Evolutionary conservation across 805 yeast species (phyloP), one percentile per base, ranked within the genome.

Genomic region (Scheffersomyces amazonensis): DNA sequence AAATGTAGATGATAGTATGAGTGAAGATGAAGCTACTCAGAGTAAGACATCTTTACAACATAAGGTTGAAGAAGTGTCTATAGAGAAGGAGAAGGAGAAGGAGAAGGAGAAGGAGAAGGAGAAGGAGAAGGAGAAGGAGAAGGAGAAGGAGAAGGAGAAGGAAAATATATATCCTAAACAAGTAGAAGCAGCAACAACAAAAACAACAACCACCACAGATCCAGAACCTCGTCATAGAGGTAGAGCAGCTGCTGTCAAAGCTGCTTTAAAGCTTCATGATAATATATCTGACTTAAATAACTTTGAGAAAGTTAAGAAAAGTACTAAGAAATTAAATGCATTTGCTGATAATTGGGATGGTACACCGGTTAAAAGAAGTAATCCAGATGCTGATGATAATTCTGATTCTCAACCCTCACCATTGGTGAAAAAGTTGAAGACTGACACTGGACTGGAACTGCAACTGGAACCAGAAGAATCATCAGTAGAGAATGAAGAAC

Each of bases 231-330:
- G 41, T 16, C 34, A 27, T 16, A 32, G 41, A 11, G 60, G 73
- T 2, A 57, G 86, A 35, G 73, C 76, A 29, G 95, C 95, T 1
- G 81, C 81, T 32, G 70, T 72, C 28, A 77, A 72, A 49, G 95
- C 95, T 0, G 81, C 80, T 1, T 62, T 64, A 40, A 81, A 79
- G 52, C 62, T 87, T 12, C 91, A 83, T 49, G 73, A 73, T 9
- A 79, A 81, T 54, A 84, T 87, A 72, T 76, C 75, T 41, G 82
- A 82, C 33, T 69, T 86, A 45, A 83, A 83, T 50, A 71, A 68
- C 35, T 86, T 76, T 51, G 82, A 81, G 43, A 71, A 76, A 44
- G 54, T 64, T 46, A 40, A 62, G 8, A 78, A 77, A 48, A 69
- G 72, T 19, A 65, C 69, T 16, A 50, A 62, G 17, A 67, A 66